A percentile compares a stretch with the other conserved stretches of the same genome.
Conservation (phyloP, 352 stramenopile genomes). For the Stephanocyclus meneghinianus region DNA sequence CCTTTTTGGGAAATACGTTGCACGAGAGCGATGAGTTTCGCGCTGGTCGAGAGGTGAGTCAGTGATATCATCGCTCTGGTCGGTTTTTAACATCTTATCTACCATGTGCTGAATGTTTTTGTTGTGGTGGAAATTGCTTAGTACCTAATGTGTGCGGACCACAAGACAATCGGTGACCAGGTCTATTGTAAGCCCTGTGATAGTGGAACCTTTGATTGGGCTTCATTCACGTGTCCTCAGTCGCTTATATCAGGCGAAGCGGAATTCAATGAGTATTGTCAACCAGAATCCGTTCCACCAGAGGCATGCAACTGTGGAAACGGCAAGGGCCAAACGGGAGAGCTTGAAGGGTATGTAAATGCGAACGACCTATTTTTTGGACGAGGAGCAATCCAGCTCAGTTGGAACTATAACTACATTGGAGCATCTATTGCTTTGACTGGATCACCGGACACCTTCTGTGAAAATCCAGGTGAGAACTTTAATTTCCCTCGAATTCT, state of each 20-base stretch:
- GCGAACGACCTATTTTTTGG: constrained; percentile 42
- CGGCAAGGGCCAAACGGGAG: constrained; percentile 16
- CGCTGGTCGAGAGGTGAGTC: constrained; percentile 19
- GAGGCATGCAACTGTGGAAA: constrained; percentile 35
- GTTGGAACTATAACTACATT: constrained; percentile 53
- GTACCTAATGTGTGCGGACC: constrained; percentile 44
- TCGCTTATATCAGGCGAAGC: constrained; percentile 18
- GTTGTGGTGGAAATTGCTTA: background rate
- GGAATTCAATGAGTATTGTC: constrained; percentile 45
- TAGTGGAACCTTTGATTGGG: constrained; percentile 38
- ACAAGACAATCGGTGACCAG: constrained; percentile 12
- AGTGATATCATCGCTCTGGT: background rate
- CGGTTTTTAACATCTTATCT: too few species aligned
- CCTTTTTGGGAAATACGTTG: constrained; percentile 39
- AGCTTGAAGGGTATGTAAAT: constrained; percentile 32
- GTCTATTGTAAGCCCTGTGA: constrained; percentile 49
- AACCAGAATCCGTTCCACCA: constrained; percentile 24
- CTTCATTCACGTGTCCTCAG: constrained; percentile 15
- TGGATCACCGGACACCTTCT: constrained; percentile 37
- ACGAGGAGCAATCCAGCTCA: constrained; percentile 34
- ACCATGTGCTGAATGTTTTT: too few species aligned
- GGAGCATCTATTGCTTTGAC: constrained; percentile 33
- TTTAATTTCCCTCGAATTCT: too few species aligned
- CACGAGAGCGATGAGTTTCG: constrained; percentile 43
- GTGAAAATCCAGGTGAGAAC: constrained; percentile 18